Percentiles rank a stretch among this genome's conserved stretches.
These are phyloP conservation scores for Petunia secreta DNA, from an alignment of 257 asterid species.

Conservation along the genomic window DNA sequence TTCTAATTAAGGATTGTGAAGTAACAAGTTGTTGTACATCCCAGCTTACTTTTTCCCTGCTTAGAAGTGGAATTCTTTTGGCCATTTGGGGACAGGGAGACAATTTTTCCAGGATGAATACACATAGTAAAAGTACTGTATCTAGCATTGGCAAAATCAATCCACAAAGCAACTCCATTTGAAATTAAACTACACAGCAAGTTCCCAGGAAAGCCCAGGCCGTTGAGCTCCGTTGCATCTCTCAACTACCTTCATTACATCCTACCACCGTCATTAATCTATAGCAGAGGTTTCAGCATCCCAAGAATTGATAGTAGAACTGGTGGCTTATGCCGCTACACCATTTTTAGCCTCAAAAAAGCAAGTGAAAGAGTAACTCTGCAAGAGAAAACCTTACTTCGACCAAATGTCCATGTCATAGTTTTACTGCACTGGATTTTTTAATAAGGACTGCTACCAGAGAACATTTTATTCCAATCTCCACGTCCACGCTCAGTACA, in stretches of 20 bases:
- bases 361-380: neutral
- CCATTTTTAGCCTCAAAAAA: neutral
- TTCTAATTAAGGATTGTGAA: neutral
- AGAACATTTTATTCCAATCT: neutral
- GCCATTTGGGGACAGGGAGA: neutral
- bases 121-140: conserved; percentile 3
- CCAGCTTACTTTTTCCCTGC: neutral
- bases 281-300: neutral
- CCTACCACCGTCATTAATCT: conserved; percentile 14
- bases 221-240: neutral
- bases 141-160: conserved; percentile 18
- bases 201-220: neutral
- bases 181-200: neutral
- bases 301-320: neutral
- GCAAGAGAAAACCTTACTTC: neutral
- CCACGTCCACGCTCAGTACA: neutral
- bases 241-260: neutral
- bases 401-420: neutral
- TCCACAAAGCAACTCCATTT: neutral
- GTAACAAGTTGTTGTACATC: neutral
- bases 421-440: neutral
- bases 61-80: neutral
- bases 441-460: neutral
- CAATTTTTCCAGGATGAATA: neutral
- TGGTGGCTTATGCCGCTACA: neutral